phyloP scores from a whole-genome alignment of 2,329 filamentous ascomycete genomes.

The Beauveria brongniartii region DNA sequence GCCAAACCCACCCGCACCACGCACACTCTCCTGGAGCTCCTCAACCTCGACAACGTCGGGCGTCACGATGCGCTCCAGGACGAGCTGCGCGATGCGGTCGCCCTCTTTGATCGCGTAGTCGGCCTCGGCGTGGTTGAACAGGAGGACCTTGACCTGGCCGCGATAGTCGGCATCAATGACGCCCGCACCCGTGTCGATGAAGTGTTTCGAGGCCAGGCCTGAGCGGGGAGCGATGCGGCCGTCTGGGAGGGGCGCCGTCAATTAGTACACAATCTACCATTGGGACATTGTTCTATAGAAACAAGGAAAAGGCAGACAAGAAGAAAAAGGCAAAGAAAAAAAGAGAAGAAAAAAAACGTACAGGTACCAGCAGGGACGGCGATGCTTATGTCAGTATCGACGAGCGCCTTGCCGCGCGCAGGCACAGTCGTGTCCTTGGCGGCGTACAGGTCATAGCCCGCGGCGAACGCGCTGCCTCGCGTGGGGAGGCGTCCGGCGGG shows the following conservation, averaged over 20 bases:
- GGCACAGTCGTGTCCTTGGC: conserved; percentile 69
- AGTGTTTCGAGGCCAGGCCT: conserved; percentile 87
- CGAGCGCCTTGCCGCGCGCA: conserved; percentile 72
- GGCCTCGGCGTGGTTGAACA: conserved; percentile 82
- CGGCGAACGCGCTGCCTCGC: conserved; percentile 79
- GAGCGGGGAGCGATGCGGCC: conserved; percentile 84
- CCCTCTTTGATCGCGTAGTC: conserved; percentile 79
- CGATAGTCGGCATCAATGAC: conserved; percentile 98
- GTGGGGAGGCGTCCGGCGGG: conserved; percentile 74
- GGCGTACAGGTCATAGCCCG: conserved; percentile 89
- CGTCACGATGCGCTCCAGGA: conserved; percentile 90
- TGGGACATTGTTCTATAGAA: no score
- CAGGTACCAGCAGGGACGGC: conserved; percentile 85
- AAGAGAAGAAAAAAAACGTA: conserved; percentile 34
- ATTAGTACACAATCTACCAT: background rate
- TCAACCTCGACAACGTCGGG: conserved; percentile 86
- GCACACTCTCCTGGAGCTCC: conserved; percentile 80
- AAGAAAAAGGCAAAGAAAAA: no score
- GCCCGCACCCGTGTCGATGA: conserved; percentile 91
- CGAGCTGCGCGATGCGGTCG: conserved; percentile 86
- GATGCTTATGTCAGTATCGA: conserved; percentile 87
- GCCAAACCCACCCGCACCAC: conserved; percentile 85
- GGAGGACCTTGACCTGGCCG: conserved; percentile 84
- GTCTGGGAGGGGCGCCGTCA: conserved; percentile 42
- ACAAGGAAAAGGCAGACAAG: background rate